These are phyloP conservation scores for Gossypium schwendimanii DNA, from an alignment of 441 rosid species.

Conservation along the genomic window DNA sequence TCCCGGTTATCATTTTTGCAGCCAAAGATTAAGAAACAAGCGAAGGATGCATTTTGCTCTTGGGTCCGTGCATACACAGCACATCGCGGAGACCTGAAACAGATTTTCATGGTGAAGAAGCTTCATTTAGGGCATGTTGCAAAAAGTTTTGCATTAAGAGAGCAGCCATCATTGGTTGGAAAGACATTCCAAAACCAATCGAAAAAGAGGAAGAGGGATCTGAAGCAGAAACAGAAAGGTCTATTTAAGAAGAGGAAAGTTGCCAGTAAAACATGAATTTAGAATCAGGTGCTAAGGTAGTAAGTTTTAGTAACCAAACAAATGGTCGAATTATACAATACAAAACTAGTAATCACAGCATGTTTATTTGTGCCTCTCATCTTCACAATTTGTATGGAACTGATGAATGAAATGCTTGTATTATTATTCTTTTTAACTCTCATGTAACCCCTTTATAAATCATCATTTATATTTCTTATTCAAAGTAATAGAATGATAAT, in stretches of 20 bases:
- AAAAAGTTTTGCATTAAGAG: constrained; percentile 85
- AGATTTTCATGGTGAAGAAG: constrained; percentile 77
- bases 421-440: neutral
- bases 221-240: constrained; percentile 48
- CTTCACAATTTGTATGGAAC: neutral
- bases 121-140: constrained; percentile 95
- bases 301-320: neutral
- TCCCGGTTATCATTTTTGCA: constrained; percentile 22
- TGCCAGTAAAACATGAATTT: constrained; percentile 25
- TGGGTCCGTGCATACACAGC: constrained; percentile 93
- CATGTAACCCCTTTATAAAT: neutral
- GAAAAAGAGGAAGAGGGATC: constrained; percentile 77
- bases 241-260: constrained; percentile 39
- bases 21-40: constrained; percentile 58
- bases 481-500: neutral
- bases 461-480: neutral
- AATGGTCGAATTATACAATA: neutral
- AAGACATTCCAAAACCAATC: constrained; percentile 50
- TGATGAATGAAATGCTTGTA: neutral
- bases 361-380: neutral
- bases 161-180: constrained; percentile 81
- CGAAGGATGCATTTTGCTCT: constrained; percentile 81
- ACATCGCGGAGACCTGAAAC: constrained; percentile 81
- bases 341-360: neutral
- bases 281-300: neutral